Base-by-base conservation (phyloP, 345 rosid species). In the Toxicodendron radicans region DNA sequence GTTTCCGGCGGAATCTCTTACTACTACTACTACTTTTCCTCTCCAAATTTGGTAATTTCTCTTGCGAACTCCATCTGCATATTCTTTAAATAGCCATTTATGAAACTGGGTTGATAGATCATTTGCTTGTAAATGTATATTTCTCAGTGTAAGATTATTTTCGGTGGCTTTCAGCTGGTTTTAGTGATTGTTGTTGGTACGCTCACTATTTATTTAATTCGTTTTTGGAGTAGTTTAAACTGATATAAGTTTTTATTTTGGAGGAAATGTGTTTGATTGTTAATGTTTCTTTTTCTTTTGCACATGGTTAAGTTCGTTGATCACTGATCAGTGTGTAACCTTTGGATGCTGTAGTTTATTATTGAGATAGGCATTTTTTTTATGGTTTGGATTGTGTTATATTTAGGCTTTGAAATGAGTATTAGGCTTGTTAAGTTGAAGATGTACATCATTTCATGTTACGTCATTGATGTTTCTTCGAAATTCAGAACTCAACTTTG, bases 1-100 rank as follows among this genome's bases (percentile, higher is more conserved):
- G 83, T 85, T 65, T 89, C 97, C 75, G 97, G 91, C 13, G 99
- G 99, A 78, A 73, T 91, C 82, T 87, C 97, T 30, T 88, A 77
- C 70, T 79, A 84, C 76, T n/a, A n/a, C n/a, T 92, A 83, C 87
- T 78, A 73, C 78, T 71, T 75, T 38, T 81, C 92, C 75, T 89
- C 88, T 9, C 84, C 87, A 35, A 81, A 85, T 76, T 70, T 89
- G 91, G 97, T 94, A 81, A 74, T 77, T 56, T 70, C 41, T 64
- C 11, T 27, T 12, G 16, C 8, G 32, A 23, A 17, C 49, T 60
- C 56, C 58, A 23, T 72, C 53, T 75, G 35, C 48, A 57, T 73
- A 77, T 62, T 71, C 2, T 13, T 76, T 5, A n/a, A 21, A 21
- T 12, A 10, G 35, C 53, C n/a, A 33, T 69, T 65, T 73, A 14